A percentile compares a stretch with the other conserved stretches of the same genome.
Evolutionary conservation across 169 alveolate species (phyloP).

Genomic region (Babesia ovata): DNA sequence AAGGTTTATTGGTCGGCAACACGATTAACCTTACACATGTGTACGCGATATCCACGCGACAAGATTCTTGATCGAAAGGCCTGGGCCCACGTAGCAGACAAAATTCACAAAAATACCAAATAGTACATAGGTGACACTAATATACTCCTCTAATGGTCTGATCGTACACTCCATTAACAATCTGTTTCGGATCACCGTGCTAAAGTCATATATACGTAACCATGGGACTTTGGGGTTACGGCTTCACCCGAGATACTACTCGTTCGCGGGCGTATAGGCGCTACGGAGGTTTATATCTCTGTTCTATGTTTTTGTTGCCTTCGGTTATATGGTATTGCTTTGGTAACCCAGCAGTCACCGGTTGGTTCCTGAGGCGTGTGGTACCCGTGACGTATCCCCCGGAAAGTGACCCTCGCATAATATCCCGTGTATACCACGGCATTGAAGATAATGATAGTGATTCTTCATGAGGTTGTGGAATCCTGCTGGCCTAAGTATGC

Average conservation of each 20-base stretch:
- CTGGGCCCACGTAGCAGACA: too few species aligned
- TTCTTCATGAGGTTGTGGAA: background rate
- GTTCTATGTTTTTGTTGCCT: slow-evolving; percentile 65
- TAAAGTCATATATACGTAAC: background rate
- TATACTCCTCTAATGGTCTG: background rate
- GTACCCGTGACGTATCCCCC: slow-evolving; percentile 67
- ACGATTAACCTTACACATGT: too few species aligned
- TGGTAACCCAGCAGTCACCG: slow-evolving; percentile 66
- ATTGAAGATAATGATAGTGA: background rate
- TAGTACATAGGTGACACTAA: background rate
- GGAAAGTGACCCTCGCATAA: slow-evolving; percentile 64
- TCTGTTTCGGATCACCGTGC: background rate
- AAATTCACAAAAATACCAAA: too few species aligned
- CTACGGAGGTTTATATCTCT: slow-evolving; percentile 48
- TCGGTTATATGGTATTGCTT: slow-evolving; percentile 56
- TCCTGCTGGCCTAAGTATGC: too few species aligned
- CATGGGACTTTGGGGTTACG: slow-evolving; percentile 75
- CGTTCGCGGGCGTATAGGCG: slow-evolving; percentile 34
- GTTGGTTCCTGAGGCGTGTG: slow-evolving; percentile 50
- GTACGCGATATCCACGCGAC: too few species aligned
- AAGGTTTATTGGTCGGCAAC: too few species aligned
- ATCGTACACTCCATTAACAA: background rate
- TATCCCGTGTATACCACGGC: slow-evolving; percentile 59
- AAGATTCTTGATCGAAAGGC: too few species aligned
- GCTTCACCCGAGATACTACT: slow-evolving; percentile 52